Evolutionary conservation across 805 yeast species (phyloP), one percentile per base, ranked within the genome.

Genomic region (Candida stauntonica): DNA sequence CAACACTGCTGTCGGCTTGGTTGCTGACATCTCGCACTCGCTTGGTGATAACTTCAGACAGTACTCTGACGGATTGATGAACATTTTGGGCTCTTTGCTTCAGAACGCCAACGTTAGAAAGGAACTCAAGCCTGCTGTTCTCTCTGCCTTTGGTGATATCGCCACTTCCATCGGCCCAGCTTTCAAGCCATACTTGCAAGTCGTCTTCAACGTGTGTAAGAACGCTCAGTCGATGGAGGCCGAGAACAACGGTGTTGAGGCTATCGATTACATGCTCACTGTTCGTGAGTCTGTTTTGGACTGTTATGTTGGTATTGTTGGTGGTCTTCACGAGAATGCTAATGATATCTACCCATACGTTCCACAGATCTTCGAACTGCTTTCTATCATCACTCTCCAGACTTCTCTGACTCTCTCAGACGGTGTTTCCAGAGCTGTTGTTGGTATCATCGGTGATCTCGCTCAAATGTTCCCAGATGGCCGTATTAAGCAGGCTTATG

Each of bases 121-220:
- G 43, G 96, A 87, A 46, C 71, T 91, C 49, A 81, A 86, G 60
- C 96, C 97, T 14, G 73, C 86, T 17, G 86, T 91, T 20, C 67
- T 93, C 49, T 86, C 97, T 11, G 87, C 95, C 54, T 86, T 93
- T 61, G 99, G 99, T 47, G 99, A 93, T 62, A 77, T 93, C 54
- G 97, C 98, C 4, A 76, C 95, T 1, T 80, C 93, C 12, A 78
- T 89, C 45, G 97, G 96, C 4, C 58, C 72, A 3, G 77, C 72
- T 39, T 93, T 91, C 63, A 72, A 73, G 48, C 86, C 81, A 41
- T 93, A 86, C 62, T 64, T 88, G 47, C 76, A 72, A 27, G 86
- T 78, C 44, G 95, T 88, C 24, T 82, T 89, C 82, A 73, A 72
- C 27, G 77, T 93, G 38, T 82, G 91, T 63, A 68, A 68, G 21